Base-by-base conservation (phyloP, 768 basidiomycete genomes). In the Lentinula lateritia region DNA sequence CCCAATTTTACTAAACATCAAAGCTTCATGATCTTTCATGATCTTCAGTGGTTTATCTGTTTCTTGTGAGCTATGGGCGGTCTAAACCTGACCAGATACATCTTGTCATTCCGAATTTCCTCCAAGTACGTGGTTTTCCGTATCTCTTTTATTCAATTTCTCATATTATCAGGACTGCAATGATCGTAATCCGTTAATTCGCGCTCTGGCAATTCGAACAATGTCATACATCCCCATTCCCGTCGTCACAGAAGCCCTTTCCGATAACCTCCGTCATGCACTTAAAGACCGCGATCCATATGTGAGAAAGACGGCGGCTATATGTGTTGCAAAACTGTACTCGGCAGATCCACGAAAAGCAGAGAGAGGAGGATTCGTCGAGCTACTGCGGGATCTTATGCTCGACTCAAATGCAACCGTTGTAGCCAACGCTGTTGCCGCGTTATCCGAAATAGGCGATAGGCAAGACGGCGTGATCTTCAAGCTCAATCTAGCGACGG, bases 161-260 rank as follows among this genome's bases (percentile, higher is more conserved):
- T 41, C 18, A 56, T 39, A 32, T 52, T 61, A 36, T 46, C 67
- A 98, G 96, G 96, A 98, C 71, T 97, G 94, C 68, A 90, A 88
- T 68, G 96, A 98, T 71, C 86, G 92, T 50, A 98, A 98, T 72
- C 96, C 97, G 10, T 87, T 99, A 52, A 94, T 99, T 61, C 91
- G 97, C 39, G 97, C 96, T 15, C 80, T 99, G 50, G 95, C 97
- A 18, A 95, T 99, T 68, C 92, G 97, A 46, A 99, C 97, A 12
- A 98, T 99, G 96, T 96, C 97, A 6, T 98, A 97, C 70, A 98
- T 99, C 67, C 93, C 95, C 39, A 89, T 97, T 23, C 90, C 95
- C 8, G 80, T 87, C 54, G 93, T 98, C 63, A 88, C 89, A 12
- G 89, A 92, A 60, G 84, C 92, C 1, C 80, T 99, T 41, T 79